Base-by-base conservation (phyloP, 345 rosid species). In the Leavenworthia alabamica region DNA sequence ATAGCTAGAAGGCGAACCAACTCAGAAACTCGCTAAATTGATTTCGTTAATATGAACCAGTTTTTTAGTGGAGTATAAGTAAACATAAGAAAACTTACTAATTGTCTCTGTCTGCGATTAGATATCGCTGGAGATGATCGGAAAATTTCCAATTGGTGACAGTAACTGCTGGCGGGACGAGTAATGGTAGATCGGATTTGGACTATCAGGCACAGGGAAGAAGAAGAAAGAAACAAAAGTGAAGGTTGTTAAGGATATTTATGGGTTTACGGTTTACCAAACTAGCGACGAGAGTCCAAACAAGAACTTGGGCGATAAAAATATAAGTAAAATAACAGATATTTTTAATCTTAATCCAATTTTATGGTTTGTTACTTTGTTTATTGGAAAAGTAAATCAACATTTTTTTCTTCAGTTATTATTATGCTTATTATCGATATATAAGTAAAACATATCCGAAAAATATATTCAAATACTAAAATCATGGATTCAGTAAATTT, bases 161-260 rank as follows among this genome's bases (percentile, higher is more conserved):
- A 20, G 22, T 20, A 20, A 20, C 2, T 20, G 22, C 69, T 55
- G 60, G 75, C 50, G 60, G 60, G 31, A 47, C 0, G 9, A 64
- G 46, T 11, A 22, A 32, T 33, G 33, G 43, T 35, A 50, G 70
- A 71, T 56, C 75, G 55, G 44, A 43, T 48, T 56, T 47, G 60
- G 65, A 41, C 46, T 55, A 31, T 68, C 36, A 4, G 46, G 57
- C 63, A 28, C 8, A 39, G 14, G 27, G 56, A 40, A 15, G 37
- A 40, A 15, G 37, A 36, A 52, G 51, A 28, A 28, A 35, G 29
- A 33, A 19, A 12, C 11, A 10, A 20, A 16, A 57, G 45, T 40
- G 19, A 55, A 29, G 54, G 39, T 54, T 1, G 43, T 35, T 53
- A 53, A 8, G 71, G 58, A 23, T 54, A 55, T 62, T 62, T 56